Percentiles rank a stretch among this genome's conserved stretches.
Evolutionary conservation across 305 asterid genomes (phyloP).

Genomic region (Fraxinus nigra): DNA sequence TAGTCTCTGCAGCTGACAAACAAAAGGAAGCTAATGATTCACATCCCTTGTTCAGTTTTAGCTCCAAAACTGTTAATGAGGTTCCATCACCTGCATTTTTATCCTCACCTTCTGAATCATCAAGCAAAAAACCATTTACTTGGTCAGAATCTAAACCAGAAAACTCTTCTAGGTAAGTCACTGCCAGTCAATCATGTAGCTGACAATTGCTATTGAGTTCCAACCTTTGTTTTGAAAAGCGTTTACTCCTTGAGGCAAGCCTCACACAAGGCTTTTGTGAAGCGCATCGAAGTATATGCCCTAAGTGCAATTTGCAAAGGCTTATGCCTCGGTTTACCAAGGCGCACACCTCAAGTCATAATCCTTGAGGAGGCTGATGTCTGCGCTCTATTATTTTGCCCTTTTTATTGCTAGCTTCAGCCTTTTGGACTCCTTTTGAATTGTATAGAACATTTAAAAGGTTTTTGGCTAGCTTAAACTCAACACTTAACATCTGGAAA

Average conservation of each 20-base stretch:
- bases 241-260: background rate
- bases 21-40: constrained; percentile 35
- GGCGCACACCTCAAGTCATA: background rate
- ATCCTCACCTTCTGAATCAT: constrained; percentile 28
- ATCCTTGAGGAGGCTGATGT: background rate
- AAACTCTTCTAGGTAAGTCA: constrained; percentile 39
- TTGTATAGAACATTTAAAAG: background rate
- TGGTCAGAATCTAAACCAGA: constrained; percentile 24
- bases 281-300: background rate
- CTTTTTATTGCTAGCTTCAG: background rate
- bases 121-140: constrained; percentile 28
- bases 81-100: constrained; percentile 22
- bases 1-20: constrained; percentile 29
- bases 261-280: constrained; percentile 8
- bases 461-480: background rate
- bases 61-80: constrained; percentile 38
- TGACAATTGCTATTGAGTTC: constrained; percentile 11
- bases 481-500: background rate
- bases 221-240: background rate
- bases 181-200: constrained; percentile 2
- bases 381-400: background rate
- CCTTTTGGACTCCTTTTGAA: background rate
- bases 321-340: background rate
- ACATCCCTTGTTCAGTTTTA: constrained; percentile 33
- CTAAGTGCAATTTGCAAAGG: background rate